Evolutionary conservation across 352 stramenopile species (phyloP), one percentile per base, ranked within the genome.

Genomic region (Phytophthora ramorum): DNA sequence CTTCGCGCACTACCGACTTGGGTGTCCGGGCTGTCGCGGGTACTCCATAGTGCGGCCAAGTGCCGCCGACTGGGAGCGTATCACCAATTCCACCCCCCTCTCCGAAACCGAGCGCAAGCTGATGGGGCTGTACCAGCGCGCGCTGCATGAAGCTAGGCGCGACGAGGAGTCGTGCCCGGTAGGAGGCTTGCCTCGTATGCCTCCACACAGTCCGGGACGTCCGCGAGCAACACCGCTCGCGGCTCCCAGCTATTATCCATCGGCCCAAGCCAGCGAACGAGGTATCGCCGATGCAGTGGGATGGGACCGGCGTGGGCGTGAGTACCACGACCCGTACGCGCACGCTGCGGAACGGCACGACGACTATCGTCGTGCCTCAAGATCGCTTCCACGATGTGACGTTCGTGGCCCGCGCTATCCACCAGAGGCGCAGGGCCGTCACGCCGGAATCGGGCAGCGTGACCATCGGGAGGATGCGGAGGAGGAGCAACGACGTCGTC

Each of bases 141-240:
- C 20, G 7, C 16, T 58, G 12, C 4, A 37, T 38, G 20, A 47
- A 14, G 44, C 52, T 48, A 47, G 40, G 38, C 40, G 48, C 41
- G 43, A 24, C 17, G 34, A 7, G 40, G 32, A 12, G 45, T 14
- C 16, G 49, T 34, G 49, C 34, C 48, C 6, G 22, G 7, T 45
- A 3, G 13, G 8, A 65, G 37, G 37, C 17, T 35, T 43, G 57
- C 58, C 48, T 66, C 41, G 12, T 66, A 56, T 35, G 34, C 45
- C 20, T 22, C 16, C 32, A 63, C 45, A 8, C 19, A n/a, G 30
- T 56, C 56, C 13, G 49, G 49, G 24, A 66, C 40, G 41, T 66
- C 41, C 0, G 12, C 28, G 0, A 49, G 19, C 6, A 66, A 26
- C 2, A 53, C 28, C 14, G 13, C 26, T 1, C 43, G 43, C 1